These are phyloP conservation scores for Amanita polypyramis DNA, from an alignment of 768 basidiomycete species.

Conservation along the genomic window DNA sequence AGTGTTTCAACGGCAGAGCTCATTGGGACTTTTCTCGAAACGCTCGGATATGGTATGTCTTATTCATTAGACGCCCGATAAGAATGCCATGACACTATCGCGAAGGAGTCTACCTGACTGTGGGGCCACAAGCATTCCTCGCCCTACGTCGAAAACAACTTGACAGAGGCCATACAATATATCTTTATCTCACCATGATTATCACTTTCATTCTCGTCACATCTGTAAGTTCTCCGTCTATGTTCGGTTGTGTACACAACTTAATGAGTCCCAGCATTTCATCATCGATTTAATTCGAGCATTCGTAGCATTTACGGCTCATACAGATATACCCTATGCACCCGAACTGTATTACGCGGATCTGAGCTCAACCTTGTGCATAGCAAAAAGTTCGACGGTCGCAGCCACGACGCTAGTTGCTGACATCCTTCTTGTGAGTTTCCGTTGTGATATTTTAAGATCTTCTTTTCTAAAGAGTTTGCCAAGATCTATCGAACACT, in stretches of 20 bases:
- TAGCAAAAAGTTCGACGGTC: background rate
- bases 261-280: background rate
- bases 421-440: background rate
- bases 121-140: background rate
- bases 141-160: background rate
- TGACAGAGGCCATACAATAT: background rate
- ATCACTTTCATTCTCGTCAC: slow-evolving; percentile 2
- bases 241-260: no score
- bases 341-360: background rate
- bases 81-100: background rate
- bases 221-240: background rate
- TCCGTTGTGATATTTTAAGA: background rate
- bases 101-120: background rate
- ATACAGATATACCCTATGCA: background rate
- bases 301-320: slow-evolving; percentile 1
- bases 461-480: background rate
- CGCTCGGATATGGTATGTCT: slow-evolving; percentile 3
- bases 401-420: slow-evolving; percentile 2
- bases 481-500: slow-evolving; percentile 6
- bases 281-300: background rate
- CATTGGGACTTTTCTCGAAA: slow-evolving; percentile 2
- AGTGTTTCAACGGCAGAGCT: slow-evolving; percentile 3
- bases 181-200: background rate
- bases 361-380: background rate
- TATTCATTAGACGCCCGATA: no score